Base-by-base conservation (phyloP, 2,329 filamentous ascomycete genomes). In the Apiospora arundinis region DNA sequence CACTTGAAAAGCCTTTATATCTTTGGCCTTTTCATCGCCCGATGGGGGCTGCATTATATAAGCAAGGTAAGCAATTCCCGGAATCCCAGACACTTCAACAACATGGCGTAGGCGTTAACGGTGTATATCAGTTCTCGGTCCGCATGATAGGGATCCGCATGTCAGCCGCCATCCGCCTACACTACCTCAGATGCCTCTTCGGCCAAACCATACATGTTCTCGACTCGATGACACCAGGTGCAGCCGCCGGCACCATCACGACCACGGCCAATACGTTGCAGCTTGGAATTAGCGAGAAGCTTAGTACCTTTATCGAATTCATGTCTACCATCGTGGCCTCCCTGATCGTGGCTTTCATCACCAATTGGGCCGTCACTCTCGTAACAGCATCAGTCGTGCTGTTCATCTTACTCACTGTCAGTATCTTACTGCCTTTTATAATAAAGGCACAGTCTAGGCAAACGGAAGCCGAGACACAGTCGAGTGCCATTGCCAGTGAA, bases 11-110 rank as follows among this genome's bases (percentile, higher is more conserved):
- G 88, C 1, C 82, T 95, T 0, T 93, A 91, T 79, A 90, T 94
- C 76, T 87, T 94, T 70, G 89, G 90, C 70, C 83, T 95, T 8
- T 95, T 94, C 79, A 80, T 94, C 52, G 92, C 83, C 18, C 89
- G 91, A 67, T 91, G 93, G 74, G 77, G 82, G 23, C 82, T 93
- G 52, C 89, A 88, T 72, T 94, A 93, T 73, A 82, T 91, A 72
- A 87, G 87, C 74, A 89, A 88, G 79, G 85, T 85, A 82, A 78
- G 79, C 72, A 37, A 12, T 5, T 9, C 28, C 66, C 32, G 32
- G 4, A 6, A 18, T 8, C 18, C 16, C 63, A 25, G 9, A 16
- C 11, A 12, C 32, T 18, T 9, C 37, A 44, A 21, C n/a, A 23
- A 16, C 16, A 0, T 21, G 12, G 23, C 49, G 21, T 9, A 56